Percentiles rank a stretch among this genome's conserved stretches.
Evolutionary conservation across 2,329 filamentous ascomycete species (phyloP).

Genomic region (Talaromyces sp.): DNA sequence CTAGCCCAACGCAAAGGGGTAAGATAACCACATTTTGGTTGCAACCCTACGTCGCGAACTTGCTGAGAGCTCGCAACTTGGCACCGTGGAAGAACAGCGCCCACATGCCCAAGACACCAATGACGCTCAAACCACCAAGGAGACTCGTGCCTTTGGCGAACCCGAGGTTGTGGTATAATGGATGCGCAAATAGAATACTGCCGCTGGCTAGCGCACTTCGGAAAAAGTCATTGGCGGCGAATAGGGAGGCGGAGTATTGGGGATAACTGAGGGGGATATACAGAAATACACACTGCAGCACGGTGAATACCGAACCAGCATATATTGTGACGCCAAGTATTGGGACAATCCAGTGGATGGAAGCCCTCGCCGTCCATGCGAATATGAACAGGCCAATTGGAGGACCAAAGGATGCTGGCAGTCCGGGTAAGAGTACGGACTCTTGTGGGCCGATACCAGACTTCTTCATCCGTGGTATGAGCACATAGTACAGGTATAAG

Average conservation of each 20-base stretch:
- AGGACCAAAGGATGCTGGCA: conserved; percentile 49
- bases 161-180: conserved; percentile 31
- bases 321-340: conserved; percentile 33
- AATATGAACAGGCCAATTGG: conserved; percentile 58
- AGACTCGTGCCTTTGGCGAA: conserved; percentile 28
- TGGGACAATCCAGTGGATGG: conserved; percentile 34
- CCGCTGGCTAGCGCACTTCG: conserved; percentile 23
- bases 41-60: conserved; percentile 19
- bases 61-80: conserved; percentile 25
- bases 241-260: conserved; percentile 29
- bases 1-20: too few species aligned
- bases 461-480: conserved; percentile 48
- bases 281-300: conserved; percentile 38
- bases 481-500: conserved; percentile 49
- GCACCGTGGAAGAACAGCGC: conserved; percentile 27
- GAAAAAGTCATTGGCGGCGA: conserved; percentile 34
- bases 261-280: conserved; percentile 38
- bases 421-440: conserved; percentile 49
- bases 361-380: conserved; percentile 1
- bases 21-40: too few species aligned
- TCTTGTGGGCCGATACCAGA: conserved; percentile 52
- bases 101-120: conserved; percentile 30
- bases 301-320: conserved; percentile 27
- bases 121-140: conserved; percentile 33
- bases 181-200: conserved; percentile 29